Conservation (phyloP, 768 basidiomycete genomes). For the Psilocybe sp. region DNA sequence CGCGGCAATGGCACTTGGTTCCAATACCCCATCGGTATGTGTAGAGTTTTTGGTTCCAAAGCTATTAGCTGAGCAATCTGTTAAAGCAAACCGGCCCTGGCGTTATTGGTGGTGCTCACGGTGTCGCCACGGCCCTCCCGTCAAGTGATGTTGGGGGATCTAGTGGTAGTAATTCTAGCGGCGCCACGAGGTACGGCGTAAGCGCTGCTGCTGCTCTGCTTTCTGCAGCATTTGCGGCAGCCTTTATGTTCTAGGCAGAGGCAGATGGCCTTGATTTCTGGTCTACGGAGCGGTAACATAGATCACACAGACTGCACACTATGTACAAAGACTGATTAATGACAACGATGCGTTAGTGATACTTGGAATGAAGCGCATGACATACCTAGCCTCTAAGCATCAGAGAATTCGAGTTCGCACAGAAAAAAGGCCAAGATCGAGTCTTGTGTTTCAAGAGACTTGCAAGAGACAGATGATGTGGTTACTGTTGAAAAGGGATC, state of each 20-base stretch:
- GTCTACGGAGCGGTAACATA: not conserved
- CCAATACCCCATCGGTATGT: conserved; percentile 7
- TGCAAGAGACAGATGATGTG: too few relatives aligned
- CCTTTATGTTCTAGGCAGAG: not conserved
- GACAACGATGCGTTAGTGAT: too few relatives aligned
- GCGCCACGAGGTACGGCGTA: conserved; percentile 3
- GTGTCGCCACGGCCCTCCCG: conserved; percentile 28
- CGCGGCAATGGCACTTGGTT: conserved; percentile 11
- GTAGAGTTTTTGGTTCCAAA: not conserved
- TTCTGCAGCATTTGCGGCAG: conserved; percentile 1
- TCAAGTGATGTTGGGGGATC: conserved; percentile 8
- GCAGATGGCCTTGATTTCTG: not conserved
- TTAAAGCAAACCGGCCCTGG: conserved; percentile 30
- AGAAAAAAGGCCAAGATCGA: too few relatives aligned
- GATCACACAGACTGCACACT: too few relatives aligned
- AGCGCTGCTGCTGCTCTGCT: conserved; percentile 9
- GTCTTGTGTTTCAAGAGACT: too few relatives aligned
- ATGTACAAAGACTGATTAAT: too few relatives aligned
- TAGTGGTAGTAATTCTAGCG: conserved; percentile 3
- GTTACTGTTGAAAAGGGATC: too few relatives aligned
- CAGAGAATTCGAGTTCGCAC: too few relatives aligned
- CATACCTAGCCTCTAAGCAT: too few relatives aligned
- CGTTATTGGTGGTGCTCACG: conserved; percentile 38
- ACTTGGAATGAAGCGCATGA: too few relatives aligned
- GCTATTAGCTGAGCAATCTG: not conserved